These are phyloP conservation scores for Yamadazyma sp. DNA, from an alignment of 1,139 yeast species.

Conservation along the genomic window DNA sequence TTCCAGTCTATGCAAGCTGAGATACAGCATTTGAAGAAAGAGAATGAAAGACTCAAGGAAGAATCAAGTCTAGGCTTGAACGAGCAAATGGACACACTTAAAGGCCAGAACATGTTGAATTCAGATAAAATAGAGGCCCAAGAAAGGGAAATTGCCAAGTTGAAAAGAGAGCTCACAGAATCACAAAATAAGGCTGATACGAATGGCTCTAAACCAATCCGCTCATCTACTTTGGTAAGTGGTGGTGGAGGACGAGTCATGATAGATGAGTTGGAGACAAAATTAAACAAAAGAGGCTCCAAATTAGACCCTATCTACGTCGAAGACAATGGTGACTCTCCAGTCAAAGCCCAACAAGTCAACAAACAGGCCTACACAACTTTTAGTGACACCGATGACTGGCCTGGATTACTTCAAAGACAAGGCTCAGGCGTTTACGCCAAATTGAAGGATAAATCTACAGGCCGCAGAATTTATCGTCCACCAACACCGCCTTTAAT, in stretches of 20 bases:
- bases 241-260: conserved; percentile 11
- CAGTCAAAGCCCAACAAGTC: not conserved
- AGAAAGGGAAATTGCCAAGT: conserved; percentile 26
- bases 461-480: not conserved
- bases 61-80: conserved; percentile 19
- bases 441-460: not conserved
- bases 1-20: conserved; percentile 29
- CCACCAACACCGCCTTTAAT: not conserved
- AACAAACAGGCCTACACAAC: not conserved
- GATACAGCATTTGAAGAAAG: conserved; percentile 24
- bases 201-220: not conserved
- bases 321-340: not conserved
- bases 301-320: conserved; percentile 8
- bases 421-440: not conserved
- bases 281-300: conserved; percentile 8
- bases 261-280: conserved; percentile 17
- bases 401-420: not conserved
- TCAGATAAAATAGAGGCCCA: conserved; percentile 27
- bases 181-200: conserved; percentile 1
- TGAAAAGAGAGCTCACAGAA: conserved; percentile 20
- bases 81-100: conserved; percentile 16
- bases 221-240: not conserved
- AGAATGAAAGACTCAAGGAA: conserved; percentile 23
- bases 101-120: conserved; percentile 14
- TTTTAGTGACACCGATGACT: not conserved